A percentile compares a stretch with the other conserved stretches of the same genome.
Evolutionary conservation across 2,329 filamentous ascomycete genomes (phyloP).

Genomic region (Colletotrichum filicis): DNA sequence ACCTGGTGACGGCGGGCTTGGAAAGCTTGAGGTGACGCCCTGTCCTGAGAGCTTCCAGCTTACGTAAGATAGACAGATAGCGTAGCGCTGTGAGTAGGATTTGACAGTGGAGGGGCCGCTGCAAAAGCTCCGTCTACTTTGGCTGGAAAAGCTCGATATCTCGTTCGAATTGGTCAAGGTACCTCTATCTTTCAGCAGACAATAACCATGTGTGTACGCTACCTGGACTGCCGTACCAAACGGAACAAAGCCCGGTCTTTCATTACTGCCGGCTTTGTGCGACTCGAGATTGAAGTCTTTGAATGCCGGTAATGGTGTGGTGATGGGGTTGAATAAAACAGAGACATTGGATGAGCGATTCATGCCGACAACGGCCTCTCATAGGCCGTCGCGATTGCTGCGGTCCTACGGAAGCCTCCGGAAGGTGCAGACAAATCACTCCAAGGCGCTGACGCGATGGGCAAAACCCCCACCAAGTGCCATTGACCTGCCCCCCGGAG

Average conservation of each 20-base stretch:
- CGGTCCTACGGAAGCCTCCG: not conserved
- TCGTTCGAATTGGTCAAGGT: not conserved
- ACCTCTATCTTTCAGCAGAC: not conserved
- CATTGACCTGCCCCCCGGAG: constrained; percentile 21
- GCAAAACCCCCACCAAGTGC: constrained; percentile 16
- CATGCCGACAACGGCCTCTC: not conserved
- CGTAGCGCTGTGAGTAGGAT: not conserved
- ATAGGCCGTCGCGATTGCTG: constrained; percentile 14
- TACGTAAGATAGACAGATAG: not conserved
- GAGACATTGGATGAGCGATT: constrained; percentile 3
- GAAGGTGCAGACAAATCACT: constrained; percentile 11
- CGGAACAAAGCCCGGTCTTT: constrained; percentile 21
- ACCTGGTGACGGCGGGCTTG: not conserved
- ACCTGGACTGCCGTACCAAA: not conserved
- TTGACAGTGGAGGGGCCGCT: not conserved
- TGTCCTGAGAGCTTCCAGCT: not conserved
- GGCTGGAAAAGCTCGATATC: not conserved
- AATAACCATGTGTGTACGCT: not conserved
- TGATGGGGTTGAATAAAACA: constrained; percentile 1
- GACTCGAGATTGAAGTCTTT: constrained; percentile 4
- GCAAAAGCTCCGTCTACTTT: not conserved
- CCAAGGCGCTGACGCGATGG: constrained; percentile 16
- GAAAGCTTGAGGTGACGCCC: not conserved
- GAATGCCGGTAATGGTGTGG: not conserved
- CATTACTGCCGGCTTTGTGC: constrained; percentile 17